A percentile compares a stretch with the other conserved stretches of the same genome.
Conservation (phyloP, 2,329 filamentous ascomycete species). For the Neofusicoccum umdonicola region DNA sequence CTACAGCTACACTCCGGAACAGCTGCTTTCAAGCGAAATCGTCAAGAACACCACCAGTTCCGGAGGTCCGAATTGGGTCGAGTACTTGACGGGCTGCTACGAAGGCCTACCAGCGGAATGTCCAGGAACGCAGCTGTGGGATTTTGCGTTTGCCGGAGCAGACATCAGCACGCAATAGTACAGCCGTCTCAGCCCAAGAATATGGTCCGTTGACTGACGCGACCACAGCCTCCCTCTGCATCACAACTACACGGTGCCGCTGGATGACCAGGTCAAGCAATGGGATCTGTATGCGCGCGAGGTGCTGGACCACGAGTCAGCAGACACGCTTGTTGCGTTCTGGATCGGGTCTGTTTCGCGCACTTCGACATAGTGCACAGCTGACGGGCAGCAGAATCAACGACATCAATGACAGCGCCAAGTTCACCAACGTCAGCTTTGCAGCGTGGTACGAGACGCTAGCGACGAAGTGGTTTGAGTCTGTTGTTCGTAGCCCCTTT, state of each 20-base stretch:
- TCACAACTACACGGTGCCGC: conserved; percentile 50
- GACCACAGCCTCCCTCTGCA: conserved; percentile 40
- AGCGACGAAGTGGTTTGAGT: conserved; percentile 40
- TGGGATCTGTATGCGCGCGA: conserved; percentile 44
- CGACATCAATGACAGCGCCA: conserved; percentile 53
- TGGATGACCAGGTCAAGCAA: conserved; percentile 52
- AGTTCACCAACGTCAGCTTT: conserved; percentile 43
- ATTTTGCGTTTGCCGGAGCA: conserved; percentile 56
- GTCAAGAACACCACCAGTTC: conserved; percentile 53
- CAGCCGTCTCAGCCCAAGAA: conserved; percentile 2
- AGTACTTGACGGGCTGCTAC: conserved; percentile 51
- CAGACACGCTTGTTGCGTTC: conserved; percentile 47
- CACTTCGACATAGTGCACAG: not conserved
- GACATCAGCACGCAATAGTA: conserved; percentile 47
- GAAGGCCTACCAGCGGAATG: conserved; percentile 47
- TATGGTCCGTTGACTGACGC: conserved; percentile 27
- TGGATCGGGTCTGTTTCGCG: conserved; percentile 48
- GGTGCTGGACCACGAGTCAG: conserved; percentile 29
- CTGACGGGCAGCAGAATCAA: conserved; percentile 40
- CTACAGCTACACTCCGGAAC: conserved; percentile 43
- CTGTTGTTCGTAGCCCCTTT: not conserved
- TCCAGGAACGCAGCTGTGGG: conserved; percentile 49
- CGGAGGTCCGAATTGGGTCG: conserved; percentile 56
- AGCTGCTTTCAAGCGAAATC: conserved; percentile 49
- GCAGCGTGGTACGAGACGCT: conserved; percentile 46